Percentiles rank a stretch among this genome's conserved stretches.
Evolutionary conservation across 1,284 basidiomycete genomes (phyloP).

Genomic region (Heterobasidion annosum): DNA sequence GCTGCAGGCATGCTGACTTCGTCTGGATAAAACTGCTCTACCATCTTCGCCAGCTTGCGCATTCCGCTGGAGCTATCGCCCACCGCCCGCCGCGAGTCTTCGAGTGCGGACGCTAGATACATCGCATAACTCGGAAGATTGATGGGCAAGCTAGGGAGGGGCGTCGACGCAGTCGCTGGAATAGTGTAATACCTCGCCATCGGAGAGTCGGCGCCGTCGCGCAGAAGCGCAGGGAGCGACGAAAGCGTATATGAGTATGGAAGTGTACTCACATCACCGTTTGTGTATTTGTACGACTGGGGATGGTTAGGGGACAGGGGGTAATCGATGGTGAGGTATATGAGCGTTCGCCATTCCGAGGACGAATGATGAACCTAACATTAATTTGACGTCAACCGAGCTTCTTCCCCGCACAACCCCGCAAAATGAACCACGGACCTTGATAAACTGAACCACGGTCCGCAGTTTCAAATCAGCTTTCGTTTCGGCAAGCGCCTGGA

Average conservation of each 20-base stretch:
- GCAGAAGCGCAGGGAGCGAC: slow-evolving; percentile 47
- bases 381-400: neutral
- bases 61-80: slow-evolving; percentile 50
- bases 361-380: slow-evolving; percentile 46
- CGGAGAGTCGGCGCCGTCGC: slow-evolving; percentile 49
- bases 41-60: slow-evolving; percentile 58
- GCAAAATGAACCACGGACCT: slow-evolving; percentile 30
- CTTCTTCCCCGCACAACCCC: neutral
- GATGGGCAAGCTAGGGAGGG: slow-evolving; percentile 63
- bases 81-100: slow-evolving; percentile 51
- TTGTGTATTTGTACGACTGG: slow-evolving; percentile 38
- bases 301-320: slow-evolving; percentile 39
- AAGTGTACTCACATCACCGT: slow-evolving; percentile 49
- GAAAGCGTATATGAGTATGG: slow-evolving; percentile 65
- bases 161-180: slow-evolving; percentile 45
- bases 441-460: slow-evolving; percentile 68
- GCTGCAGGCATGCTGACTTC: slow-evolving; percentile 19
- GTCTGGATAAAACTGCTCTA: slow-evolving; percentile 51
- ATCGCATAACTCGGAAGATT: slow-evolving; percentile 63
- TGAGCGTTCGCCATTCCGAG: slow-evolving; percentile 57
- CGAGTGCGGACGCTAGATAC: slow-evolving; percentile 63
- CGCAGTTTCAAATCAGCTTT: slow-evolving; percentile 54
- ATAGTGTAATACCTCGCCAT: slow-evolving; percentile 64
- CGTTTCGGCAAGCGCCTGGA: slow-evolving; percentile 51
- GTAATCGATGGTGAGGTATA: slow-evolving; percentile 69